Evolutionary conservation across 495 filamentous ascomycete species (phyloP).

Genomic region (Cercophora scortea): DNA sequence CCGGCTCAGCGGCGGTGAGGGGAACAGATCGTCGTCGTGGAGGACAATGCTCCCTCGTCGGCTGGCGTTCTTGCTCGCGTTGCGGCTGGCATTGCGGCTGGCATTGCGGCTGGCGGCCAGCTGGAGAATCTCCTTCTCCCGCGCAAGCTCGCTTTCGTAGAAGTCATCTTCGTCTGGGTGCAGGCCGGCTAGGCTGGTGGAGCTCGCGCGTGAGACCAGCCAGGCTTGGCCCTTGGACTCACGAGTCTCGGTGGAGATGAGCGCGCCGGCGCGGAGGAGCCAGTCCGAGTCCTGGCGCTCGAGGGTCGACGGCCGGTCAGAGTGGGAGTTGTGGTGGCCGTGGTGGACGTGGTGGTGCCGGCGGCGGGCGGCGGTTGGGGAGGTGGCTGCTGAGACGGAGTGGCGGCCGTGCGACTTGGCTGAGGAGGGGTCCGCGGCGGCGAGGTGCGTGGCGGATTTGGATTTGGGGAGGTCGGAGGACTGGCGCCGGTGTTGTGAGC

Average conservation of each 20-base stretch:
- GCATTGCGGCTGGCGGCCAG: not conserved
- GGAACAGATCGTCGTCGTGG: slow-evolving; percentile 20
- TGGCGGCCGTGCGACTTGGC: slow-evolving; percentile 11
- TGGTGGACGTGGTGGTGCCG: not conserved
- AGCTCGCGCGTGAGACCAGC: slow-evolving; percentile 64
- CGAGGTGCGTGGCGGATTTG: slow-evolving; percentile 39
- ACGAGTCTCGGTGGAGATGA: slow-evolving; percentile 60
- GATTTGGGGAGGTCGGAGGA: slow-evolving; percentile 31
- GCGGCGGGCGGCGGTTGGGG: slow-evolving; percentile 18
- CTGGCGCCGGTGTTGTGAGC: slow-evolving; percentile 26
- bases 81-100: not conserved
- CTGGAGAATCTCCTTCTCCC: slow-evolving; percentile 20
- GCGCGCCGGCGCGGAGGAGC: slow-evolving; percentile 65
- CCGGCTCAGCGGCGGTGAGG: slow-evolving; percentile 30
- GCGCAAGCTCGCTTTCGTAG: slow-evolving; percentile 33
- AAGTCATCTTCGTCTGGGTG: slow-evolving; percentile 40
- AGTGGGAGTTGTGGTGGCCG: not conserved
- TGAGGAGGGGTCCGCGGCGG: slow-evolving; percentile 9
- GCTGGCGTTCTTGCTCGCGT: slow-evolving; percentile 3
- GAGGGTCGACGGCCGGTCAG: slow-evolving; percentile 1
- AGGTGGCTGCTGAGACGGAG: slow-evolving; percentile 5
- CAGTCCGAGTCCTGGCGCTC: slow-evolving; percentile 54
- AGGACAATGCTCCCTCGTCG: slow-evolving; percentile 21
- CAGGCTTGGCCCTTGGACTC: slow-evolving; percentile 76
- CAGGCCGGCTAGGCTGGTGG: slow-evolving; percentile 55